These are phyloP conservation scores for Pichia sp. DNA, from an alignment of 1,139 yeast species.

Conservation along the genomic window DNA sequence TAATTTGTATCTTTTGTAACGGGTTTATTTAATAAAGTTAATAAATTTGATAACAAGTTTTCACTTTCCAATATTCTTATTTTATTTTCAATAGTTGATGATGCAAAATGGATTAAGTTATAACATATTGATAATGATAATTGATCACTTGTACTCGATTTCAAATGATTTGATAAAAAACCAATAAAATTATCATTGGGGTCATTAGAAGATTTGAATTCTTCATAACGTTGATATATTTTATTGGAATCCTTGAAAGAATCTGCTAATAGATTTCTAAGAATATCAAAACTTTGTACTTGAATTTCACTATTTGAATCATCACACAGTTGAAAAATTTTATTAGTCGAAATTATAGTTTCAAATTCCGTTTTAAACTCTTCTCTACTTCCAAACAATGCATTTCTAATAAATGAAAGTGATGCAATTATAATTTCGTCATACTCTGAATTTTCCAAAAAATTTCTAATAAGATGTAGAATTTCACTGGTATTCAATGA, in stretches of 20 bases:
- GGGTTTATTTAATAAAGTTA: constrained; percentile 28
- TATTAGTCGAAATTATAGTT: constrained; percentile 43
- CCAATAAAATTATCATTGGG: constrained; percentile 31
- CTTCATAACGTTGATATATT: constrained; percentile 32
- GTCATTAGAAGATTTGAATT: constrained; percentile 9
- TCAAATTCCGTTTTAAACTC: constrained; percentile 28
- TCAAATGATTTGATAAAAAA: constrained; percentile 33
- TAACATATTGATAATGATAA: constrained; percentile 44
- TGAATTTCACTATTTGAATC: constrained; percentile 48
- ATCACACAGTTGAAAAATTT: constrained; percentile 45
- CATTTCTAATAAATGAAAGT: constrained; percentile 51
- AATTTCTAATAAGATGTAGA: constrained; percentile 41
- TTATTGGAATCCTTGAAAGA: constrained; percentile 45
- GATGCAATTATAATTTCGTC: constrained; percentile 40
- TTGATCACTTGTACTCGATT: constrained; percentile 28
- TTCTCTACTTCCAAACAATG: constrained; percentile 41
- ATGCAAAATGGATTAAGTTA: constrained; percentile 52
- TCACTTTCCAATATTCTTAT: constrained; percentile 39
- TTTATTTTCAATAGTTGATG: constrained; percentile 44
- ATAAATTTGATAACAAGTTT: constrained; percentile 35
- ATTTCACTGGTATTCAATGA: constrained; percentile 32
- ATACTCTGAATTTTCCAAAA: constrained; percentile 26
- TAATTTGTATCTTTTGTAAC: constrained; percentile 28
- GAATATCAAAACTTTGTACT: constrained; percentile 62
- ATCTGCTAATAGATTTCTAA: constrained; percentile 70